phyloP scores from a whole-genome alignment of 2,329 filamentous ascomycete genomes.

The Colletotrichum endophyticum region DNA sequence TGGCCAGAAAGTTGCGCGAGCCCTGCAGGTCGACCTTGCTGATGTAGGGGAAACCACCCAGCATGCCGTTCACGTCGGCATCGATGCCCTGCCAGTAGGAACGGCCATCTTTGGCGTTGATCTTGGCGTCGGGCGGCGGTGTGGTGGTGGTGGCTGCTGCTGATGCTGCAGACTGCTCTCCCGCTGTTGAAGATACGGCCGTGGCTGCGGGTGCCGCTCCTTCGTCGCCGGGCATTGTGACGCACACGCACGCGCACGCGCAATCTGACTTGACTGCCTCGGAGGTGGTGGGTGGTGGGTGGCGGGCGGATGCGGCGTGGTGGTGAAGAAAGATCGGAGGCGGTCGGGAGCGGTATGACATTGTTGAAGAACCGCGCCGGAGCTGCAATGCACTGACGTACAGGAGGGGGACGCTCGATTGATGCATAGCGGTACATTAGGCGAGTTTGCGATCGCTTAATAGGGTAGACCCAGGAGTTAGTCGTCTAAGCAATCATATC shows the following conservation, averaged over 20 bases:
- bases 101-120: conserved; percentile 38
- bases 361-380: conserved; percentile 10
- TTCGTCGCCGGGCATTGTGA: not conserved
- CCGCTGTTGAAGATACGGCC: not conserved
- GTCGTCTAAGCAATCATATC: not conserved
- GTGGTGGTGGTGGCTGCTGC: not conserved
- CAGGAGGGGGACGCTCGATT: not conserved
- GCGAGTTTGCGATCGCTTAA: not conserved
- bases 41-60: conserved; percentile 72
- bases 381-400: conserved; percentile 1
- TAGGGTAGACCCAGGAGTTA: not conserved
- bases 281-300: not conserved
- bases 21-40: conserved; percentile 73
- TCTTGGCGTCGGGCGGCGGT: conserved; percentile 35
- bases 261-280: not conserved
- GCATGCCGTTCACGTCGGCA: conserved; percentile 71
- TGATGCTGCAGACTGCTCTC: not conserved
- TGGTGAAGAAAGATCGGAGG: conserved; percentile 6
- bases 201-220: not conserved
- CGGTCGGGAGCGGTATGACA: conserved; percentile 6
- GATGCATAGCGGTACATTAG: not conserved
- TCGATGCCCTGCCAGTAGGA: conserved; percentile 53
- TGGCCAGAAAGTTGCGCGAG: conserved; percentile 71
- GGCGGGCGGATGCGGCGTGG: not conserved
- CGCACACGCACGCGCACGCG: not conserved